Evolutionary conservation across 2,329 filamentous ascomycete species (phyloP).

Genomic region (Exophiala aquamarina): DNA sequence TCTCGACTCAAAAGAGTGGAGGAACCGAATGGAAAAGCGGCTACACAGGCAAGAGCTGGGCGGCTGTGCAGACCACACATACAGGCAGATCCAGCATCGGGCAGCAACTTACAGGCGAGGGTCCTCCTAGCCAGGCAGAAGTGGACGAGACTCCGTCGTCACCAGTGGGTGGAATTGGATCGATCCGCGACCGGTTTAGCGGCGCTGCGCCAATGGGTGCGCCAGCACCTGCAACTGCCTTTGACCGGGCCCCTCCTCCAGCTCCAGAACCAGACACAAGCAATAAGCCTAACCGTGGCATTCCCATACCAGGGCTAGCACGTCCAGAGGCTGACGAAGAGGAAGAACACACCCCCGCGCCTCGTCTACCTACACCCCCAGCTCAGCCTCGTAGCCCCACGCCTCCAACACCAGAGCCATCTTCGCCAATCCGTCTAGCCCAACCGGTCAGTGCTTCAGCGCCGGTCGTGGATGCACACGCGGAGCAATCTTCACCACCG

Average conservation of each 20-base stretch:
- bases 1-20: constrained; percentile 70
- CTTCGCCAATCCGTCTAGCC: constrained; percentile 80
- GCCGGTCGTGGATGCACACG: constrained; percentile 44
- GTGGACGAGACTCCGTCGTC: constrained; percentile 55
- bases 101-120: constrained; percentile 64
- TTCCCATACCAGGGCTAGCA: constrained; percentile 75
- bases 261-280: constrained; percentile 63
- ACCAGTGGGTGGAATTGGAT: constrained; percentile 65
- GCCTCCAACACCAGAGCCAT: constrained; percentile 53
- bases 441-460: constrained; percentile 68
- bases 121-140: constrained; percentile 37
- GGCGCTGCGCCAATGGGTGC: constrained; percentile 69
- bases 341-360: constrained; percentile 40
- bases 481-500: constrained; percentile 42
- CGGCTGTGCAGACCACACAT: constrained; percentile 71
- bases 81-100: constrained; percentile 65
- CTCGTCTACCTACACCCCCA: constrained; percentile 46
- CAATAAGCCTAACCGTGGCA: constrained; percentile 70
- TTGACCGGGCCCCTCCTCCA: constrained; percentile 47
- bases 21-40: constrained; percentile 82
- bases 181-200: constrained; percentile 81
- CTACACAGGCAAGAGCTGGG: constrained; percentile 89
- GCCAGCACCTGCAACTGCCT: constrained; percentile 41
- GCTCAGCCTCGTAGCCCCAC: constrained; percentile 45
- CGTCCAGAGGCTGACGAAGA: constrained; percentile 53